These are phyloP conservation scores for Viola odorata DNA, from an alignment of 345 rosid genomes.

Conservation along the genomic window DNA sequence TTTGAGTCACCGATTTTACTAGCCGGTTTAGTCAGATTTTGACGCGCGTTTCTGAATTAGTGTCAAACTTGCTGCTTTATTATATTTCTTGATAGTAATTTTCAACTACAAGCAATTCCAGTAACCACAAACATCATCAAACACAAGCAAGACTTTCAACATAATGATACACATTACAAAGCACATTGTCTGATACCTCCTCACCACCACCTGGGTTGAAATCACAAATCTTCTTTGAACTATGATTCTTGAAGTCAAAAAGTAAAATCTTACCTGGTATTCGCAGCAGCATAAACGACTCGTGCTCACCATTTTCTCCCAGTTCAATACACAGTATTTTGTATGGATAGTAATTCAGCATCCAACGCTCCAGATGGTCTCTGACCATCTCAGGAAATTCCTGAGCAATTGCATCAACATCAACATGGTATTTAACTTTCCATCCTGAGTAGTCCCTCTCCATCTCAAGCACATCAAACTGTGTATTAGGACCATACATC, in stretches of 20 bases:
- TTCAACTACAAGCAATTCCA: background rate
- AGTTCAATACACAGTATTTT: constrained; percentile 17
- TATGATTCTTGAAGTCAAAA: constrained; percentile 25
- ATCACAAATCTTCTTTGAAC: constrained; percentile 26
- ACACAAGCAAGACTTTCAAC: constrained; percentile 16
- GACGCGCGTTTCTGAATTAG: too few relatives aligned
- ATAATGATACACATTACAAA: constrained; percentile 15
- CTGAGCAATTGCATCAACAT: constrained; percentile 22
- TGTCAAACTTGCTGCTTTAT: too few relatives aligned
- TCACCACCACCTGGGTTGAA: background rate
- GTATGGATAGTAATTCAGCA: constrained; percentile 14
- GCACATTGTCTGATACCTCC: background rate
- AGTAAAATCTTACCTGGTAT: constrained; percentile 20
- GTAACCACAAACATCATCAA: background rate
- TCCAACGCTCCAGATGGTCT: background rate
- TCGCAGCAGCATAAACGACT: constrained; percentile 28
- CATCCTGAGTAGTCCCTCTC: constrained; percentile 27
- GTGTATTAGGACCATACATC: constrained; percentile 11
- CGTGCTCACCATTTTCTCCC: constrained; percentile 23
- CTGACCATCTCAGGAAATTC: constrained; percentile 33
- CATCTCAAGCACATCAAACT: constrained; percentile 33
- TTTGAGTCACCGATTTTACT: too few relatives aligned
- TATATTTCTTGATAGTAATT: too few relatives aligned
- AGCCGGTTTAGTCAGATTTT: too few relatives aligned
- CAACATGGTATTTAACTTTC: constrained; percentile 32